phyloP scores from a whole-genome alignment of 2,329 filamentous ascomycete genomes.

The Colletotrichum orbiculare region DNA sequence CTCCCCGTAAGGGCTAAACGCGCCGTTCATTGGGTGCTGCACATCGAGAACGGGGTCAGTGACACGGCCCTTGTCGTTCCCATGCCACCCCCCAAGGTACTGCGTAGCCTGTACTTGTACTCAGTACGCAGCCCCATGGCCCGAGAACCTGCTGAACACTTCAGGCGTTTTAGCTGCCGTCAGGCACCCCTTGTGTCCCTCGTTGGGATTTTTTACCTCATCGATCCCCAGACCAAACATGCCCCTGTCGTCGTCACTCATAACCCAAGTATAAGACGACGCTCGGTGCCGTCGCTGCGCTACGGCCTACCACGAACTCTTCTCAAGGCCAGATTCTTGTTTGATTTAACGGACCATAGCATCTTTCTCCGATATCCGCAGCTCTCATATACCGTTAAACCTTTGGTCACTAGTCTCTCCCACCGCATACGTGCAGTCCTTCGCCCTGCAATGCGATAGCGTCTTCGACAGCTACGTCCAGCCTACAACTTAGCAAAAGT shows the following conservation, averaged over 20 bases:
- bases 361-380: no score
- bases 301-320: background rate
- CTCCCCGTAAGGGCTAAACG: slow-evolving; percentile 23
- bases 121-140: background rate
- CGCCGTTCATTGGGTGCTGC: slow-evolving; percentile 29
- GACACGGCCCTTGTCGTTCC: slow-evolving; percentile 27
- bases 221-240: slow-evolving; percentile 22
- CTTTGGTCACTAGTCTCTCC: background rate
- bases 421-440: background rate
- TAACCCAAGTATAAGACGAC: slow-evolving; percentile 32
- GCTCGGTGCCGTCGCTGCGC: slow-evolving; percentile 20
- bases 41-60: slow-evolving; percentile 27
- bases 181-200: slow-evolving; percentile 33
- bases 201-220: slow-evolving; percentile 35
- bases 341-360: no score
- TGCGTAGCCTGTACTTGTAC: no score
- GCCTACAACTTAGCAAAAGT: no score
- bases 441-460: slow-evolving; percentile 21
- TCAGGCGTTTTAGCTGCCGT: slow-evolving; percentile 35
- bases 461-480: background rate
- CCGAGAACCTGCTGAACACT: slow-evolving; percentile 35
- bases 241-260: slow-evolving; percentile 25
- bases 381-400: background rate
- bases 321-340: no score
- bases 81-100: background rate